phyloP scores from a whole-genome alignment of 495 filamentous ascomycete genomes.

The Margaritispora aquatica region DNA sequence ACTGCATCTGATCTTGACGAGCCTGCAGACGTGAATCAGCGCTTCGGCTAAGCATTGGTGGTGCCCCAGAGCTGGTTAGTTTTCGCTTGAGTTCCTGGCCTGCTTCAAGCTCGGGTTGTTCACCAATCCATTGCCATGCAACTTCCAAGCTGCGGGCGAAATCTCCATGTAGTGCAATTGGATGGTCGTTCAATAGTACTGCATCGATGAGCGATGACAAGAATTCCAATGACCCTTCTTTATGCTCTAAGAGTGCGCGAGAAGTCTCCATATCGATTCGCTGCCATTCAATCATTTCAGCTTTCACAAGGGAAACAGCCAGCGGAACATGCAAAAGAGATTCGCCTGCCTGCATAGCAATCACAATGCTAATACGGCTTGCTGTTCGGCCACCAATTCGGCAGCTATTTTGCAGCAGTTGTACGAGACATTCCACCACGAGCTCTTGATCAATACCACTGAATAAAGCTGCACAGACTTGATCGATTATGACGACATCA shows the following conservation, averaged over 20 bases:
- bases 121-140: slow-evolving; percentile 72
- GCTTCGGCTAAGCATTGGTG: slow-evolving; percentile 41
- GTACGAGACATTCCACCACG: slow-evolving; percentile 76
- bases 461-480: slow-evolving; percentile 66
- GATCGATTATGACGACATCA: slow-evolving; percentile 59
- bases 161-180: slow-evolving; percentile 72
- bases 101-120: slow-evolving; percentile 59
- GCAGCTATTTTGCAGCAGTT: slow-evolving; percentile 74
- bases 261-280: slow-evolving; percentile 73
- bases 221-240: slow-evolving; percentile 64
- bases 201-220: slow-evolving; percentile 69
- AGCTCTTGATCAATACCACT: slow-evolving; percentile 43
- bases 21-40: slow-evolving; percentile 41
- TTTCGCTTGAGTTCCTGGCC: slow-evolving; percentile 68
- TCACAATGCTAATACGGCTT: slow-evolving; percentile 66
- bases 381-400: slow-evolving; percentile 67
- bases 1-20: slow-evolving; percentile 79
- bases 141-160: slow-evolving; percentile 77
- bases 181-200: slow-evolving; percentile 68
- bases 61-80: slow-evolving; percentile 55
- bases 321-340: slow-evolving; percentile 65
- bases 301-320: slow-evolving; percentile 63
- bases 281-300: slow-evolving; percentile 66
- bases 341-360: slow-evolving; percentile 63
- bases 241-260: slow-evolving; percentile 61